These are phyloP conservation scores for Cladosporium sp. DNA, from an alignment of 2,329 filamentous ascomycete species.

Conservation along the genomic window DNA sequence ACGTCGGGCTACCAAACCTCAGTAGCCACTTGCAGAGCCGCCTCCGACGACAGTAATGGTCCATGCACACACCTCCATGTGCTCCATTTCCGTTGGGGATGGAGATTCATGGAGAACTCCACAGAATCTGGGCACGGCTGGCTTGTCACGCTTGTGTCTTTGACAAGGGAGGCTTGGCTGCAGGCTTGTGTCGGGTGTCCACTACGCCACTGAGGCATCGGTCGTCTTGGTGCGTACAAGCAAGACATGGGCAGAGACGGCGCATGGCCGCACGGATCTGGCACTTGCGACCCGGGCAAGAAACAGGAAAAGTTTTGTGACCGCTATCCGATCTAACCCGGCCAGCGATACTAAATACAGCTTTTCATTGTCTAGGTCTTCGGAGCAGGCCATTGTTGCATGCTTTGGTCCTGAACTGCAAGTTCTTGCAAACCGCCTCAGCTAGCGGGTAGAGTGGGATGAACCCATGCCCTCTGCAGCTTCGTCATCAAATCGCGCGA, in stretches of 20 bases:
- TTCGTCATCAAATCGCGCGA: too few relatives aligned
- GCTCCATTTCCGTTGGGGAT: conserved; percentile 10
- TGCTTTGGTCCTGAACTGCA: too few relatives aligned
- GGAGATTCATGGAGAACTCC: conserved; percentile 12
- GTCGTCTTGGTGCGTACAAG: conserved; percentile 3
- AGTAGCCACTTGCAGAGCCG: conserved; percentile 9
- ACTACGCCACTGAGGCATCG: conserved; percentile 8
- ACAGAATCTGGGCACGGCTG: conserved; percentile 3
- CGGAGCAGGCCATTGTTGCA: too few relatives aligned
- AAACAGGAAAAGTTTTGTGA: too few relatives aligned
- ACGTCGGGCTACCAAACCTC: conserved; percentile 2
- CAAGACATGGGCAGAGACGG: neutral
- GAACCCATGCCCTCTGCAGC: too few relatives aligned
- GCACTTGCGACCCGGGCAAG: neutral
- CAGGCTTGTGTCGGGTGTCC: conserved; percentile 12
- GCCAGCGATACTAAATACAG: too few relatives aligned
- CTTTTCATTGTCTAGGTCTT: too few relatives aligned
- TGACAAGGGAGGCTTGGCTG: conserved; percentile 9
- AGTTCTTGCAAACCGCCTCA: too few relatives aligned
- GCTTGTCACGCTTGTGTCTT: neutral
- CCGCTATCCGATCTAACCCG: too few relatives aligned
- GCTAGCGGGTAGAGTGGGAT: too few relatives aligned
- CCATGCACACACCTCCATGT: conserved; percentile 10
- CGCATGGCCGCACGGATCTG: conserved; percentile 7
- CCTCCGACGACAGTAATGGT: neutral